Percentiles rank a stretch among this genome's conserved stretches.
Evolutionary conservation across 164 flowering plant species (phyloP).

Genomic region (Chimonanthus praecox): DNA sequence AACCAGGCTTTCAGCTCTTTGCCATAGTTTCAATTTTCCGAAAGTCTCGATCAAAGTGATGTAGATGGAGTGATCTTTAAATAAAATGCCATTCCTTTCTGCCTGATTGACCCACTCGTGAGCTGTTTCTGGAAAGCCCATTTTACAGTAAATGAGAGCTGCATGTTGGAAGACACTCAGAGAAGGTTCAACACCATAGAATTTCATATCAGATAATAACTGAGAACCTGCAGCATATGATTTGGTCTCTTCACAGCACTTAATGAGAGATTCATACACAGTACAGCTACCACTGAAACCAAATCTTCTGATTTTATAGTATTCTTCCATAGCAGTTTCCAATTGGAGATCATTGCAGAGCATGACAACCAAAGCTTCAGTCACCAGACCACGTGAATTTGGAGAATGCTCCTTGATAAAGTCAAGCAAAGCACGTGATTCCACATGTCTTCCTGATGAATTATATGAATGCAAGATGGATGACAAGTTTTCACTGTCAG

Average conservation of each 20-base stretch:
- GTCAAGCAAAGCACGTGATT: conserved; percentile 39
- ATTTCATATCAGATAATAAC: conserved; percentile 75
- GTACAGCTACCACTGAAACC: conserved; percentile 30
- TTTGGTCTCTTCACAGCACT: conserved; percentile 53
- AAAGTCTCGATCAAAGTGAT: conserved; percentile 61
- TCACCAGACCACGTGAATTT: conserved; percentile 3
- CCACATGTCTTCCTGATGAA: conserved; percentile 52
- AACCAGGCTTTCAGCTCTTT: conserved; percentile 72
- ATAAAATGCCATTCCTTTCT: conserved; percentile 35
- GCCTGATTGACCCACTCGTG: conserved; percentile 59
- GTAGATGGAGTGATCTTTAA: conserved; percentile 36
- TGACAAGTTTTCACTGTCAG: conserved; percentile 49
- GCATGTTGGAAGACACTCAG: conserved; percentile 35
- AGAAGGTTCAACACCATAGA: conserved; percentile 55
- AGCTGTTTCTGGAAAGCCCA: conserved; percentile 90
- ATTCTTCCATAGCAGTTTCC: conserved; percentile 37
- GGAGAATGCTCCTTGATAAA: conserved; percentile 10
- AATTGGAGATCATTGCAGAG: conserved; percentile 8
- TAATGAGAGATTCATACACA: conserved; percentile 66
- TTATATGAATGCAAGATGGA: conserved; percentile 56
- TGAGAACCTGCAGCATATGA: conserved; percentile 66
- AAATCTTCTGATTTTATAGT: conserved; percentile 27
- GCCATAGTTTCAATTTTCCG: conserved; percentile 65
- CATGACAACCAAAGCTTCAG: conserved; percentile 12
- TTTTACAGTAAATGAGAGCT: conserved; percentile 48